A percentile compares a stretch with the other conserved stretches of the same genome.
phyloP scores from a whole-genome alignment of 768 basidiomycete genomes.

The Tricholomella constricta region DNA sequence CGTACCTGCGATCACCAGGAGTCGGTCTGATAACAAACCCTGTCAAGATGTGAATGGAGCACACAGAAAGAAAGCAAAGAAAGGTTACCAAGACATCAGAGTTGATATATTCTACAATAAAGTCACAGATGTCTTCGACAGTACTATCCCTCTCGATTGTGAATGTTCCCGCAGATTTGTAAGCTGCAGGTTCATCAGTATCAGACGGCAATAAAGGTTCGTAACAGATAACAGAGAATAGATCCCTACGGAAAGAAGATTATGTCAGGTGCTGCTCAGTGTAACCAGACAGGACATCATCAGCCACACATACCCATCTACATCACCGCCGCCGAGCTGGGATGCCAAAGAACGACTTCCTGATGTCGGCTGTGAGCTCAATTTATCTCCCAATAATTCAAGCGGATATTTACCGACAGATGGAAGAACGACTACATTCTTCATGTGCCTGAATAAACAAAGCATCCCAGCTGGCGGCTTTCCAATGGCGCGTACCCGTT shows the following conservation, averaged over 20 bases:
- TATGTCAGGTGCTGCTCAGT: neutral
- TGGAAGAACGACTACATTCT: constrained; percentile 74
- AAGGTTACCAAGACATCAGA: constrained; percentile 72
- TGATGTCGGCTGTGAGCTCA: constrained; percentile 22
- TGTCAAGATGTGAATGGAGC: constrained; percentile 25
- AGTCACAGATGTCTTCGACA: constrained; percentile 75
- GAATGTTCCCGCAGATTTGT: constrained; percentile 39
- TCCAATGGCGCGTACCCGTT: constrained; percentile 72
- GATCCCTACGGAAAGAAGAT: constrained; percentile 46
- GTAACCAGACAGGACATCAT: neutral
- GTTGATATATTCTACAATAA: constrained; percentile 82
- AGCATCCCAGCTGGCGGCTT: constrained; percentile 57
- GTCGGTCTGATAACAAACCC: constrained; percentile 70
- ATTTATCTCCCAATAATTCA: neutral
- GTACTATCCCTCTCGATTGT: constrained; percentile 51
- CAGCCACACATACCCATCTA: constrained; percentile 62
- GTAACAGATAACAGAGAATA: constrained; percentile 62
- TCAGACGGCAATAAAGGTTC: constrained; percentile 55
- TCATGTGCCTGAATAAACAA: constrained; percentile 61
- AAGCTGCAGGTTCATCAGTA: constrained; percentile 52
- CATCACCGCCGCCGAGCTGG: constrained; percentile 72
- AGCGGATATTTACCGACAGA: constrained; percentile 47
- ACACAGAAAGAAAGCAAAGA: neutral
- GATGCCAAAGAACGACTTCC: constrained; percentile 67
- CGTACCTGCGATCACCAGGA: constrained; percentile 72